Conservation (phyloP, 2,329 filamentous ascomycete species). For the Microsporum audouinii region DNA sequence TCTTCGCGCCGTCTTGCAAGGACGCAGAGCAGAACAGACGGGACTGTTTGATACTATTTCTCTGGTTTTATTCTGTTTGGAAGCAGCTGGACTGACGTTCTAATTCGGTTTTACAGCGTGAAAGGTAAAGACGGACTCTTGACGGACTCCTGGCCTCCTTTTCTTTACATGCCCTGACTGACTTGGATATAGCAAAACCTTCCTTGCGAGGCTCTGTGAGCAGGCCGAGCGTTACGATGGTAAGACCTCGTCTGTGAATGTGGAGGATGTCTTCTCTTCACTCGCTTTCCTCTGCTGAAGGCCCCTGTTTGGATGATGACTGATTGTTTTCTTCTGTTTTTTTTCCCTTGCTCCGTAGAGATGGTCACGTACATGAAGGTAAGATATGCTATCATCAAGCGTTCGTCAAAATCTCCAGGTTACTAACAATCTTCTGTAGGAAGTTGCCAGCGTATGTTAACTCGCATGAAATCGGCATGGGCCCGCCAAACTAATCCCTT, state of each 20-base stretch:
- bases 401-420: neutral
- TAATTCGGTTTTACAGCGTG: conserved; percentile 43
- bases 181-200: conserved; percentile 72
- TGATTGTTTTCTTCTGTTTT: conserved; percentile 12
- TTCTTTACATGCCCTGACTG: conserved; percentile 11
- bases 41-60: conserved; percentile 28
- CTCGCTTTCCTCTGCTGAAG: conserved; percentile 16
- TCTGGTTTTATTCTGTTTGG: neutral
- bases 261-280: neutral
- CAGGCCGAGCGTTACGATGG: conserved; percentile 99
- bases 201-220: conserved; percentile 99
- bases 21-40: neutral
- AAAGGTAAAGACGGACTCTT: conserved; percentile 47
- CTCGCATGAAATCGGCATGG: neutral
- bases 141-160: conserved; percentile 13
- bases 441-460: conserved; percentile 79
- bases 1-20: neutral
- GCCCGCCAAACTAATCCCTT: conserved; percentile 16
- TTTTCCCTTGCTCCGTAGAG: conserved; percentile 40
- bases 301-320: conserved; percentile 5
- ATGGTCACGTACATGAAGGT: conserved; percentile 99
- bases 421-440: conserved; percentile 38
- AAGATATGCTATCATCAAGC: conserved; percentile 23
- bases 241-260: conserved; percentile 28
- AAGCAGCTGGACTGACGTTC: conserved; percentile 18